A percentile compares a stretch with the other conserved stretches of the same genome.
phyloP scores from a whole-genome alignment of 2,329 filamentous ascomycete species.

The Penicillium sp. region DNA sequence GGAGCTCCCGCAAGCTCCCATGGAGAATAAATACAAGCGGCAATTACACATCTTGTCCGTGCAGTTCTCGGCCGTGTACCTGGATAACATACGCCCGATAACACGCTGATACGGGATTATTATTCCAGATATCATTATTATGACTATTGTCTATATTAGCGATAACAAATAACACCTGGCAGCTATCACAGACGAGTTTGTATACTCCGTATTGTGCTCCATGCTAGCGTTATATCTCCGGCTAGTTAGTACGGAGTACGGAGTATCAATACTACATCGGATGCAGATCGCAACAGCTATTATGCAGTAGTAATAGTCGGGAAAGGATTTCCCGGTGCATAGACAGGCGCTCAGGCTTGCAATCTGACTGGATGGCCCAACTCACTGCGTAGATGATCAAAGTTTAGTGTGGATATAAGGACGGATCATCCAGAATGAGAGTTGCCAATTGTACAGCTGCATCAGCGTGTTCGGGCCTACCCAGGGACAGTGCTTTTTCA shows the following conservation, averaged over 20 bases:
- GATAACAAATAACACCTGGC: not conserved
- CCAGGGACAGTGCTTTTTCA: not conserved
- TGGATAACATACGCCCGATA: constrained; percentile 1
- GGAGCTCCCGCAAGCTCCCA: not conserved
- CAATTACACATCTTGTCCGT: not conserved
- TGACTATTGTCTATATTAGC: not conserved
- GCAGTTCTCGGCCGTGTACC: not conserved
- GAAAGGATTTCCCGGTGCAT: not conserved
- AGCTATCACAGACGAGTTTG: not conserved
- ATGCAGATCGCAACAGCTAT: not conserved
- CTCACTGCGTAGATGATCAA: constrained; percentile 21
- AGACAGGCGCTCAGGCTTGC: constrained; percentile 2
- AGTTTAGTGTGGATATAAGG: constrained; percentile 4
- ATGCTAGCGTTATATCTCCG: not conserved
- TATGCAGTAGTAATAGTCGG: not conserved
- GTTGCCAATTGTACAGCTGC: constrained; percentile 5
- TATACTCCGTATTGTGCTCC: not conserved
- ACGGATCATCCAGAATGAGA: constrained; percentile 5
- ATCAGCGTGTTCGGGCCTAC: constrained; percentile 6
- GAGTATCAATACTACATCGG: not conserved
- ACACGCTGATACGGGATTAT: not conserved
- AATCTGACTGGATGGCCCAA: constrained; percentile 5
- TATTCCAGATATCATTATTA: not conserved
- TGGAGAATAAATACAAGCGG: not conserved
- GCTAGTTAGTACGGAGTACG: not conserved